Base-by-base conservation (phyloP, 2,329 filamentous ascomycete species). In the Aspergillus piperis region DNA sequence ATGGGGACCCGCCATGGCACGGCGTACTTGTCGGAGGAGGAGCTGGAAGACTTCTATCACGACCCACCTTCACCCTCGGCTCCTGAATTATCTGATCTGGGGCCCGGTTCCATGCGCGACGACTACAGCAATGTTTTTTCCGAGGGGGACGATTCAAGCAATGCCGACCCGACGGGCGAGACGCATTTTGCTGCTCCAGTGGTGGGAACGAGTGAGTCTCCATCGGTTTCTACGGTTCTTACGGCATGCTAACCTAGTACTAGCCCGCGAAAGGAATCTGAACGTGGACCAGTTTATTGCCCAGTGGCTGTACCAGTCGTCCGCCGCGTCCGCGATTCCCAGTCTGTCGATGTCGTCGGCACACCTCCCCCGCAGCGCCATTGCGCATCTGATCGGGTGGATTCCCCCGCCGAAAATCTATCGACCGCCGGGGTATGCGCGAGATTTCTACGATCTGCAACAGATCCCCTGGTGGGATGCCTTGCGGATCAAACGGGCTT, bases 251-350 rank as follows among this genome's bases (percentile, higher is more conserved):
- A 6, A 32, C 44, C 21, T 6, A 32, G 17, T 27, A 30, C 19
- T 39, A 75, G 77, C 75, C 25, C 73, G 75, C 55, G 77, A 79
- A 64, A 68, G 73, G 13, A 79, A 79, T 53, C 66, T 78, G 41
- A 77, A 72, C 3, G 70, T 79, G 50, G 75, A 77, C n/a, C 74
- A 78, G 61, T 79, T 79, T 57, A 76, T 79, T 41, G 64, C 71
- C 36, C 75, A 75, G 17, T 79, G 77, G 77, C 66, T 77, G 25
- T 61, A 70, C n/a, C 68, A 73, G 25, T 71, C 71, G 63, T 53
- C 51, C 47, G 59, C 50, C 59, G 49, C 44, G 63, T 61, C 65
- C 32, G 10, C 32, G 59, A 68, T 61, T 51, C 67, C 25, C 30
- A 68, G 64, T 52, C 60, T 64, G 44, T 66, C 65, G 23, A 65